These are phyloP conservation scores for Thielaviopsis euricoi DNA, from an alignment of 2,329 filamentous ascomycete species.

Conservation along the genomic window DNA sequence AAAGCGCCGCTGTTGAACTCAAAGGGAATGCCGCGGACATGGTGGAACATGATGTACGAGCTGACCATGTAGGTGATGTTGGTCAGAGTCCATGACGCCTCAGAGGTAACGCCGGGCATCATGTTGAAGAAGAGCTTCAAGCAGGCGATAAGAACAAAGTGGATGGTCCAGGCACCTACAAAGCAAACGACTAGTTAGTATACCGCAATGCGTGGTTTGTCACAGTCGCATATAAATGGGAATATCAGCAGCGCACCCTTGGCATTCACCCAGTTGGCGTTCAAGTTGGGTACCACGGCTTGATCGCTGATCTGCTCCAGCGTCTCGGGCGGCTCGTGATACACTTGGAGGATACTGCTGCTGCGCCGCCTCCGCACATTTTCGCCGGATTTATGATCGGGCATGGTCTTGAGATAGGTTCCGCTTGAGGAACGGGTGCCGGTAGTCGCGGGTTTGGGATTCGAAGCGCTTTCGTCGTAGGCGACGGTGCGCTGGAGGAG, in stretches of 20 bases:
- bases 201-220: conserved; percentile 12
- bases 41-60: conserved; percentile 99
- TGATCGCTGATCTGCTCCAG: conserved; percentile 97
- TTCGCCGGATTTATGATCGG: conserved; percentile 35
- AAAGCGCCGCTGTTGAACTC: conserved; percentile 98
- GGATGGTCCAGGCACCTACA: conserved; percentile 91
- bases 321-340: conserved; percentile 90
- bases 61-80: conserved; percentile 99
- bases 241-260: conserved; percentile 48
- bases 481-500: conserved; percentile 79
- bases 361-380: conserved; percentile 75
- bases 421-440: conserved; percentile 21
- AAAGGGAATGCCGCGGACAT: conserved; percentile 92
- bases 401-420: conserved; percentile 40
- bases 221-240: not conserved
- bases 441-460: conserved; percentile 23
- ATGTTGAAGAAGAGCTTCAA: conserved; percentile 97
- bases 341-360: conserved; percentile 82
- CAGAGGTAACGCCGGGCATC: conserved; percentile 87
- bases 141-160: conserved; percentile 77
- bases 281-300: conserved; percentile 83
- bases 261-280: conserved; percentile 97
- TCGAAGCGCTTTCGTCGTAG: conserved; percentile 68
- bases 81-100: conserved; percentile 95
- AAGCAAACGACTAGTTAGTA: not conserved